phyloP scores from a whole-genome alignment of 2,329 filamentous ascomycete species.

The Neurospora sp. region DNA sequence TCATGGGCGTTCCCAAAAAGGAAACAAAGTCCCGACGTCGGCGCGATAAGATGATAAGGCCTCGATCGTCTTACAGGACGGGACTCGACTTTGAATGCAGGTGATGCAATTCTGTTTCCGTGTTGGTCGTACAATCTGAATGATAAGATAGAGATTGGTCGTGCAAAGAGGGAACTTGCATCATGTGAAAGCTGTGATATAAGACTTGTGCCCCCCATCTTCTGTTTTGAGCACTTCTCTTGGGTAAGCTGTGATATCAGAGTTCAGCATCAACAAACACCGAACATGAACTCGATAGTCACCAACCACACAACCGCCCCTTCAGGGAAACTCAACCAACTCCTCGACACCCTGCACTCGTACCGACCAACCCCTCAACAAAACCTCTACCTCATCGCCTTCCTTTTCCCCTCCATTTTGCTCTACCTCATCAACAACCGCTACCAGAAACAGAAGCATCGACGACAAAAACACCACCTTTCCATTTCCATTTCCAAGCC shows the following conservation, averaged over 20 bases:
- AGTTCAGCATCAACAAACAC: neutral
- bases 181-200: neutral
- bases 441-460: neutral
- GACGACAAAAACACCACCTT: neutral
- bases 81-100: neutral
- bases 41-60: neutral
- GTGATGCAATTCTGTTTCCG: neutral
- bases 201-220: neutral
- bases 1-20: slow-evolving; percentile 1
- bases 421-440: neutral
- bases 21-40: slow-evolving; percentile 7
- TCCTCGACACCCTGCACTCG: neutral
- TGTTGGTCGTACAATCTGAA: neutral
- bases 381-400: neutral
- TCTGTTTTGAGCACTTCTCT: neutral
- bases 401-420: neutral
- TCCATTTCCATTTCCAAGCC: neutral
- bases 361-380: neutral
- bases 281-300: neutral
- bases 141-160: neutral
- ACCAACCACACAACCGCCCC: neutral
- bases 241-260: neutral
- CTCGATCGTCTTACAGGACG: neutral
- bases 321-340: neutral
- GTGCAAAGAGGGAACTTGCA: neutral